Base-by-base conservation (phyloP, 1,284 basidiomycete genomes). In the Anthracocystis panici-leucophaei region DNA sequence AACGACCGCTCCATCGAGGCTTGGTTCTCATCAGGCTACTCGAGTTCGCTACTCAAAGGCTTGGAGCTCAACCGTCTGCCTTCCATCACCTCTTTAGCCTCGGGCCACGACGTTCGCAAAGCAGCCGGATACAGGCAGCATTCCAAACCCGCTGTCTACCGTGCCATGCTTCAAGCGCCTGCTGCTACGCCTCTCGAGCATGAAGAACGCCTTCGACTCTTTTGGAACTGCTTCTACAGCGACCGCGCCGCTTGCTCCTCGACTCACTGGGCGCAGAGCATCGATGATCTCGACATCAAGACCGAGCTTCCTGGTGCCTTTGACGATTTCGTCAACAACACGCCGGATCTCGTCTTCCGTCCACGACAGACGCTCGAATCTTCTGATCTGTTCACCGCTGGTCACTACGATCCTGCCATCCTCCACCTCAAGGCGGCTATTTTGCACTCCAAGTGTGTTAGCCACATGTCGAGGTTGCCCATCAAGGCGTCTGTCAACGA, bases 1-100 rank as follows among this genome's bases (percentile, higher is more conserved):
- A 60, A 65, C 56, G 77, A 77, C 40, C 65, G 64, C 21, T 67
- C 77, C 44, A 66, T 81, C 49, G 79, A 81, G 35, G 77, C 75
- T 46, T 81, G 79, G 79, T 75, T 76, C 61, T 42, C 62, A 14
- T 62, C 76, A 1, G 75, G 75, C 41, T 29, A 44, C 41, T 29
- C 57, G 5, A 27, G 56, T 35, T 69, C 65, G 40, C 57, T 73
- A 5, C 60, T 66, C 62, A 77, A 77, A 49, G 75, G 65, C 41
- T 66, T 77, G 70, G 70, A 73, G 63, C 65, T 77, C 52, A 73
- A 77, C 57, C 75, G 75, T 5, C 23, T 77, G 44, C 66, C 75
- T 9, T 59, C 69, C 16, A 69, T 73, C 29, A 29, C 50, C 2
- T 60, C 57, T 23, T 63, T 51, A 40, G 70, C 57, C 12, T 51